Conservation (phyloP, 2,329 filamentous ascomycete genomes). For the Westerdykella aurantiaca region DNA sequence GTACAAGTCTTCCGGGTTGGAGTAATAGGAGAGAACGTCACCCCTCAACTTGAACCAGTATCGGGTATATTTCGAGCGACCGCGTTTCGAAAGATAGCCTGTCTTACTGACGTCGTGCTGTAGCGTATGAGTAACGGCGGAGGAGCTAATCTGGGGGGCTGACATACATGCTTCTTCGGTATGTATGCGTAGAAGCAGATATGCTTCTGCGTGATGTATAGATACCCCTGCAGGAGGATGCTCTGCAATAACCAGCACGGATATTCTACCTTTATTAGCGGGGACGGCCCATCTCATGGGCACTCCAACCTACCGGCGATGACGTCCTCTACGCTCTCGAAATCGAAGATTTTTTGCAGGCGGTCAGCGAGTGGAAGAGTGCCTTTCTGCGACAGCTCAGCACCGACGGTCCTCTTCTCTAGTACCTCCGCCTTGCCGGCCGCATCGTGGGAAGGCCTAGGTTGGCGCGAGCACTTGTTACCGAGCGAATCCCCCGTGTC, state of each 20-base stretch:
- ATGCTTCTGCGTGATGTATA: conserved; percentile 90
- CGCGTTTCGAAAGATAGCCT: conserved; percentile 81
- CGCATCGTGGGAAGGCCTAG: no score
- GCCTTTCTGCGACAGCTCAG: conserved; percentile 15
- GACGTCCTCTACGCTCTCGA: conserved; percentile 75
- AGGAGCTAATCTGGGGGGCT: conserved; percentile 26
- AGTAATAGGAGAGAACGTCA: conserved; percentile 86
- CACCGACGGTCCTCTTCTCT: conserved; percentile 18
- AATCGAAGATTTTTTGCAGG: conserved; percentile 62
- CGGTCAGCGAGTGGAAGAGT: conserved; percentile 61
- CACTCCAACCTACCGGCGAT: conserved; percentile 58
- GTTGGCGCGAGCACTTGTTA: no score
- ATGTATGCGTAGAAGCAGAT: conserved; percentile 97
- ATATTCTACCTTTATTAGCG: conserved; percentile 57
- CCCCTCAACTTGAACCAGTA: conserved; percentile 94
- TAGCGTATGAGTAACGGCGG: conserved; percentile 12
- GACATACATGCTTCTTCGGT: conserved; percentile 73
- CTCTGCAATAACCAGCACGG: conserved; percentile 91
- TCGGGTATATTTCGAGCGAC: conserved; percentile 80
- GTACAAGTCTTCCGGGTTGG: conserved; percentile 76
- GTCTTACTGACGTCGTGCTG: conserved; percentile 63
- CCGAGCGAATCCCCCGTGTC: no score
- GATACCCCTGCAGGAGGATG: conserved; percentile 85
- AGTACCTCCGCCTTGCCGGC: background rate
- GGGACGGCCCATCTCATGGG: background rate